Percentiles rank a stretch among this genome's conserved stretches.
Evolutionary conservation across 2,329 filamentous ascomycete genomes (phyloP).

Genomic region (Xylariaceae sp.): DNA sequence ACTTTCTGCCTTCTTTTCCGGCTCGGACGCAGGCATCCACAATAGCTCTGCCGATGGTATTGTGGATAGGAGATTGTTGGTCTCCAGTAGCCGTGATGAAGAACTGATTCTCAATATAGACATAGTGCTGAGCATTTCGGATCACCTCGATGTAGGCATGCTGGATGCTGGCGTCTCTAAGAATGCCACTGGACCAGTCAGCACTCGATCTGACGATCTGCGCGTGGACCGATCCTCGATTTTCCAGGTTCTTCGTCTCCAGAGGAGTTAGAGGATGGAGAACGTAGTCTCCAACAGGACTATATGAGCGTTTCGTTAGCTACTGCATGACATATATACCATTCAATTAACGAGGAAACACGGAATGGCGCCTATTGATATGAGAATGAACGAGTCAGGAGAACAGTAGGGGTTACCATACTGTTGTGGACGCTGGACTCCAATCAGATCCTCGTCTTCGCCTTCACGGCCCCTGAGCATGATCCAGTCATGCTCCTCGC

Average conservation of each 20-base stretch:
- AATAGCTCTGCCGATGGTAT: conserved; percentile 81
- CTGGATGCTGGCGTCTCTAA: conserved; percentile 79
- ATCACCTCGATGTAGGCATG: conserved; percentile 85
- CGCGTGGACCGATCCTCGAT: conserved; percentile 69
- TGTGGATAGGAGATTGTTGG: conserved; percentile 79
- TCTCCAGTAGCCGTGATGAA: conserved; percentile 94
- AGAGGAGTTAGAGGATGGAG: conserved; percentile 71
- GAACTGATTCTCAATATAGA: conserved; percentile 99
- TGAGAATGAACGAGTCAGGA: not conserved
- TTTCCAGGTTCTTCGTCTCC: conserved; percentile 56
- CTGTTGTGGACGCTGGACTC: conserved; percentile 81
- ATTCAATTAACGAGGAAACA: not conserved
- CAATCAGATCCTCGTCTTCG: conserved; percentile 77
- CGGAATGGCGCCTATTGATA: not conserved
- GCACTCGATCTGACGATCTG: conserved; percentile 85
- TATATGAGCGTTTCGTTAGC: conserved; percentile 6
- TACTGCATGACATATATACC: too few relatives aligned
- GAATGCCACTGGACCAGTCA: conserved; percentile 90
- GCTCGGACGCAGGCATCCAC: conserved; percentile 84
- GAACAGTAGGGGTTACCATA: conserved; percentile 2
- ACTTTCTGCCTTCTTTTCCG: conserved; percentile 76
- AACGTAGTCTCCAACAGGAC: conserved; percentile 78
- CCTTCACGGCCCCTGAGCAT: conserved; percentile 69
- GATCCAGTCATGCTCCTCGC: conserved; percentile 78
- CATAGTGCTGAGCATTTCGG: conserved; percentile 78